Evolutionary conservation across 345 rosid genomes (phyloP).

Genomic region (Populus tremula): DNA sequence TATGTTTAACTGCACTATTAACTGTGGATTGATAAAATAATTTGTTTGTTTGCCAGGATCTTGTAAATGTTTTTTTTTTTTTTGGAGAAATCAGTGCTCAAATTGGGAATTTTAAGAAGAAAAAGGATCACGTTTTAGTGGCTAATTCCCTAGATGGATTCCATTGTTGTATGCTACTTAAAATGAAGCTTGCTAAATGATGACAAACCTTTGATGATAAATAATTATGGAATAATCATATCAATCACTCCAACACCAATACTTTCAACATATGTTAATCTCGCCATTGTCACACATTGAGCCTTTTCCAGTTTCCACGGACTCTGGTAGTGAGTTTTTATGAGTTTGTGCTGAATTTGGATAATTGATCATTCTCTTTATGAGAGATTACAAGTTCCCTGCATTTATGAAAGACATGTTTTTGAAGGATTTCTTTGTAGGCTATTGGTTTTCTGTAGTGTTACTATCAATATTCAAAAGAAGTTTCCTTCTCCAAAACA

Average conservation of each 20-base stretch:
- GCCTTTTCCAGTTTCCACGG: neutral
- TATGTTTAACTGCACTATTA: neutral
- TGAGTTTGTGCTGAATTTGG: neutral
- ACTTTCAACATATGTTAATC: neutral
- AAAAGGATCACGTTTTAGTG: neutral
- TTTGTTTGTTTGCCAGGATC: neutral
- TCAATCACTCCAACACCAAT: neutral
- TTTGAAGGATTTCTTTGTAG: neutral
- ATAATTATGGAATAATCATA: neutral
- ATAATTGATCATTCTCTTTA: neutral
- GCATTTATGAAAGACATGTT: neutral
- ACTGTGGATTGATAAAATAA: neutral
- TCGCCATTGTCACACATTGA: neutral
- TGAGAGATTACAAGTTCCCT: neutral
- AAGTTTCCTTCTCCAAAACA: neutral
- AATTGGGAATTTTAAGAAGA: neutral
- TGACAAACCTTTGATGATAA: neutral
- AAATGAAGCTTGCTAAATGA: neutral
- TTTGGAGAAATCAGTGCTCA: neutral
- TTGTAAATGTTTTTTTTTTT: too few relatives aligned
- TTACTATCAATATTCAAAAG: neutral
- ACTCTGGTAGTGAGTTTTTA: neutral
- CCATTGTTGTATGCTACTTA: neutral
- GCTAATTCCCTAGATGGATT: neutral
- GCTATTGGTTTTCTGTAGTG: neutral